Conservation (phyloP, 192 early-diverging fungal species). For the Pecoramyces ruminantium region DNA sequence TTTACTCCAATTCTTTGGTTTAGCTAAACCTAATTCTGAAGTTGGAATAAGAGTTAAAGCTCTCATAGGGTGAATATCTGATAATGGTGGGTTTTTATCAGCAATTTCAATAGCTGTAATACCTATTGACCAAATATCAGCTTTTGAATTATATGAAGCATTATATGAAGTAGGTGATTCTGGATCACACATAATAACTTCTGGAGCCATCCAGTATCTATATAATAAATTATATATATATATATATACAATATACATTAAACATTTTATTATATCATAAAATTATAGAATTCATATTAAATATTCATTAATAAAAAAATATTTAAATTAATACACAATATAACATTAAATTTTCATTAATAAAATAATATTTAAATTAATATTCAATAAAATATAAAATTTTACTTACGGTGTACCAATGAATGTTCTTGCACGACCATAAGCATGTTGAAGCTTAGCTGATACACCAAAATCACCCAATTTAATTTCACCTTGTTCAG, state of each 20-base stretch:
- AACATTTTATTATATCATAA: no score
- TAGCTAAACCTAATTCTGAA: slow-evolving; percentile 25
- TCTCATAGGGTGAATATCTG: slow-evolving; percentile 48
- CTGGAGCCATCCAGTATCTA: slow-evolving; percentile 38
- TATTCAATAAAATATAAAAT: background rate
- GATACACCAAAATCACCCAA: slow-evolving; percentile 50
- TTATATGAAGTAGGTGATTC: slow-evolving; percentile 11
- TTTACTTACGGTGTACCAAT: slow-evolving; percentile 39
- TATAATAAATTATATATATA: no score
- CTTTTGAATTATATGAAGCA: slow-evolving; percentile 32
- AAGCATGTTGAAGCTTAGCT: slow-evolving; percentile 21
- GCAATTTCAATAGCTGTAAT: slow-evolving; percentile 52
- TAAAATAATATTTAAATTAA: background rate
- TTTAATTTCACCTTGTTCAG: slow-evolving; percentile 32
- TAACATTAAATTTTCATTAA: background rate
- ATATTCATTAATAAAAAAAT: no score
- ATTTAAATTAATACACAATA: slow-evolving; percentile 11
- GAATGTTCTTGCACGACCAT: slow-evolving; percentile 29
- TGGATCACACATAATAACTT: slow-evolving; percentile 36
- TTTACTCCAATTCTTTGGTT: slow-evolving; percentile 43
- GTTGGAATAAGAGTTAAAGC: slow-evolving; percentile 35
- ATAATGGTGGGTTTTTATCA: slow-evolving; percentile 43
- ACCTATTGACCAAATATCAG: slow-evolving; percentile 47
- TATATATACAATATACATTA: no score
- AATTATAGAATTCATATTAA: no score